A percentile compares a stretch with the other conserved stretches of the same genome.
Evolutionary conservation across 495 filamentous ascomycete species (phyloP).

Genomic region (Cetradonia linearis): DNA sequence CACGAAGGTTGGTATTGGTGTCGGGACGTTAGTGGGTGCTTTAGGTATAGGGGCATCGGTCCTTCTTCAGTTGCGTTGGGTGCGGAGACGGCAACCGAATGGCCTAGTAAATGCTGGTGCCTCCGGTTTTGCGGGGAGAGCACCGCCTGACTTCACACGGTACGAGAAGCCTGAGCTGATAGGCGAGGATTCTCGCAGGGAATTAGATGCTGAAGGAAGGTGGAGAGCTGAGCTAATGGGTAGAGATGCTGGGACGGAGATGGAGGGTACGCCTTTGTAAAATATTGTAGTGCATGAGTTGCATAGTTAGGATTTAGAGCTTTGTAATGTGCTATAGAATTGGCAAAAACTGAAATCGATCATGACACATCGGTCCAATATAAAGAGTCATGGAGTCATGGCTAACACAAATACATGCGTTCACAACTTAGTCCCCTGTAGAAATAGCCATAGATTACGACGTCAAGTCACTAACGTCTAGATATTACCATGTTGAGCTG

Average conservation of each 20-base stretch:
- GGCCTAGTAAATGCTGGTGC: background rate
- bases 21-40: background rate
- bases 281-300: background rate
- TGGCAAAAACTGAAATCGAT: too few species aligned
- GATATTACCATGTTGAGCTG: too few species aligned
- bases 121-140: background rate
- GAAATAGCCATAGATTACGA: too few species aligned
- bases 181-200: conserved; percentile 9
- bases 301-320: background rate
- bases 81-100: background rate
- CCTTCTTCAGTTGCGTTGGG: background rate
- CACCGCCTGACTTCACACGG: background rate
- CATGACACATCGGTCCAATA: too few species aligned
- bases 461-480: too few species aligned
- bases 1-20: background rate
- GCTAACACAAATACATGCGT: too few species aligned
- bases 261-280: background rate
- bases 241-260: background rate
- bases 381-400: too few species aligned
- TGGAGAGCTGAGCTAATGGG: background rate
- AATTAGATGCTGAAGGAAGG: background rate
- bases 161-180: conserved; percentile 8
- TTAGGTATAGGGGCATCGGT: background rate
- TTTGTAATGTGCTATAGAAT: too few species aligned
- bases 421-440: too few species aligned